Base-by-base conservation (phyloP, 2,329 filamentous ascomycete species). In the Thelonectria discophora region DNA sequence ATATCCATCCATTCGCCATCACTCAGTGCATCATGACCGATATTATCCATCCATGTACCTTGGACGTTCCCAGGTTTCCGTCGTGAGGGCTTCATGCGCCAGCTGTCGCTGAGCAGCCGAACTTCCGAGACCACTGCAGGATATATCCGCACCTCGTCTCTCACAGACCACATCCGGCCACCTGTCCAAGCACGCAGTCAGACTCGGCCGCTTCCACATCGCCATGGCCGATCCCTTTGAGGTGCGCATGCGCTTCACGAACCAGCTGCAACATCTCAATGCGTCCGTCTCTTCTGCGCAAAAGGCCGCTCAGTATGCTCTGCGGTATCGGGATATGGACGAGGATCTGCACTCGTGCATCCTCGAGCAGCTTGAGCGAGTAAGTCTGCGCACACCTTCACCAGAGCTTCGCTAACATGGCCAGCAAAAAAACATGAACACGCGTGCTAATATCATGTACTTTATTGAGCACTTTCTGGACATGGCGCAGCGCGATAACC, bases 281-380 rank as follows among this genome's bases (percentile, higher is more conserved):
- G 95, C 95, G 12, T 94, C 92, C 5, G 90, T 95, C 59, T 91
- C 90, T 13, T 94, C 93, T 13, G 91, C 93, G 2, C 91, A 94
- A 73, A 97, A 97, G 80, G 92, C 94, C 3, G 94, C 95, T 27
- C 90, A 94, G 75, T 99, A 96, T 88, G 95, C 95, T 13, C 84
- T 99, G 65, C 97, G 93, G 78, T 92, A 97, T 80, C 88, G 89
- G 67, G 94, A 98, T 72, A 92, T 97, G 88, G 93, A 96, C 75
- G 96, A 99, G 80, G 95, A 99, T 78, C 81, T 99, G 70, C 95
- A 99, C 77, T 97, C 92, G 18, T 99, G 96, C 78, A 98, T 99
- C 72, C 80, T 99, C 45, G 95, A 99, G 79, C 94, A 98, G 77
- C 84, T 99, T 30, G 94, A 98, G 77, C 86, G 88, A 72, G 92